Evolutionary conservation across 129 eudicot genomes (phyloP).

Genomic region (Flaveria ramosissima): DNA sequence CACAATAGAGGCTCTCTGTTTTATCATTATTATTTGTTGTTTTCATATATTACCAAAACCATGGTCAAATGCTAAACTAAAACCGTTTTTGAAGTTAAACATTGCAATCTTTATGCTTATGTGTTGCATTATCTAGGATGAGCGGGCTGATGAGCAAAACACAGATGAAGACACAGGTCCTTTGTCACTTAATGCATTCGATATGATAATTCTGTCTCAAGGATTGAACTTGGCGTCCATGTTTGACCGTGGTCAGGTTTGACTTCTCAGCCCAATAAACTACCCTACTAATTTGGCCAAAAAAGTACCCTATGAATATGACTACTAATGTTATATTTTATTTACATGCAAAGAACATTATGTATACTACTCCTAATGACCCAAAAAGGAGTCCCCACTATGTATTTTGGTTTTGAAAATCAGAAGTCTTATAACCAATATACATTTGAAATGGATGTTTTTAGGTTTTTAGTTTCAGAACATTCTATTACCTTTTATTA

Average conservation of each 20-base stretch:
- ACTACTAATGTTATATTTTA: slow-evolving; percentile 7
- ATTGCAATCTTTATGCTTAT: slow-evolving; percentile 1
- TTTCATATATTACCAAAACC: background rate
- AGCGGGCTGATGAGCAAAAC: slow-evolving; percentile 46
- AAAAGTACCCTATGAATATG: background rate
- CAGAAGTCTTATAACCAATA: background rate
- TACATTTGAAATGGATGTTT: background rate
- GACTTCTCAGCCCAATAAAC: slow-evolving; percentile 18
- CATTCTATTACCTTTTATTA: background rate
- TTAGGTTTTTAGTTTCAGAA: background rate
- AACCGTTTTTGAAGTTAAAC: background rate
- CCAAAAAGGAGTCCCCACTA: background rate
- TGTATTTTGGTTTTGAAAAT: background rate
- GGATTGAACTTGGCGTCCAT: slow-evolving; percentile 82
- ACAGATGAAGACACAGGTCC: slow-evolving; percentile 75
- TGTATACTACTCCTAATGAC: slow-evolving; percentile 8
- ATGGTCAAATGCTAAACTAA: background rate
- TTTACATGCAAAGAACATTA: background rate
- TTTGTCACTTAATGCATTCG: slow-evolving; percentile 85
- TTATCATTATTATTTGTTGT: background rate
- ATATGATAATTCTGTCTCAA: slow-evolving; percentile 89
- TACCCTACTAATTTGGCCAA: slow-evolving; percentile 7
- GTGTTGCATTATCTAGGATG: slow-evolving; percentile 53
- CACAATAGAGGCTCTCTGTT: slow-evolving; percentile 8
- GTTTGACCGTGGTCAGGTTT: slow-evolving; percentile 89